These are phyloP conservation scores for Penicillium sumatraense DNA, from an alignment of 2,329 filamentous ascomycete genomes.

Conservation along the genomic window DNA sequence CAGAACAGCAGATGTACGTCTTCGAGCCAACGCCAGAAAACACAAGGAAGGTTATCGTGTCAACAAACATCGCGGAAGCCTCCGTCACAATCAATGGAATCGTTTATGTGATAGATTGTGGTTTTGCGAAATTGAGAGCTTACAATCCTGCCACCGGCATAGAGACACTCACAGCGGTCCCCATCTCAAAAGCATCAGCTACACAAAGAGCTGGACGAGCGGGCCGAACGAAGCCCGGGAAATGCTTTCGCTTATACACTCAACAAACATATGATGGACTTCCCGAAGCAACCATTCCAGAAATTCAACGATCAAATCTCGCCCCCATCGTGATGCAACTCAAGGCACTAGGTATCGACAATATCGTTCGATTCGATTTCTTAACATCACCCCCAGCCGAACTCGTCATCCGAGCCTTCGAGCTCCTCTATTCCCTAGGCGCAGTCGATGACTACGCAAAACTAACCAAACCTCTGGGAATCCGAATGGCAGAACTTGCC, in stretches of 20 bases:
- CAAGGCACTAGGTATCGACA: conserved; percentile 93
- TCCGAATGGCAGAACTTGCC: conserved; percentile 89
- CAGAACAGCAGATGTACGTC: conserved; percentile 92
- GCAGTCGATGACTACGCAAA: conserved; percentile 89
- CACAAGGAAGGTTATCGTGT: conserved; percentile 87
- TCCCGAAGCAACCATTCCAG: conserved; percentile 75
- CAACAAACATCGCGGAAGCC: conserved; percentile 95
- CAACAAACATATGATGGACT: conserved; percentile 71
- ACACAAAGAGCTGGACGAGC: conserved; percentile 88
- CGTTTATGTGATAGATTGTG: conserved; percentile 86
- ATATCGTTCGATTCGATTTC: conserved; percentile 88
- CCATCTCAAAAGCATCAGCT: conserved; percentile 90
- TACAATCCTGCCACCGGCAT: conserved; percentile 86
- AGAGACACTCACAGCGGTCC: conserved; percentile 79
- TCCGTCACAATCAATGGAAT: conserved; percentile 94
- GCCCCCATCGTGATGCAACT: conserved; percentile 87
- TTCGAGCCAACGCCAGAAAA: conserved; percentile 83
- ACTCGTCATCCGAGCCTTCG: conserved; percentile 81
- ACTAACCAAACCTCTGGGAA: conserved; percentile 84
- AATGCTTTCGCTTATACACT: conserved; percentile 92
- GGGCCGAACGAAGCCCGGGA: conserved; percentile 85
- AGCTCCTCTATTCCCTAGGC: conserved; percentile 83
- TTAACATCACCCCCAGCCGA: conserved; percentile 83
- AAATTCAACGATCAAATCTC: conserved; percentile 90
- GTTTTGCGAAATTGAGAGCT: conserved; percentile 86